These are phyloP conservation scores for Rhododendron kiyosumense DNA, from an alignment of 148 eudicot genomes.

Conservation along the genomic window DNA sequence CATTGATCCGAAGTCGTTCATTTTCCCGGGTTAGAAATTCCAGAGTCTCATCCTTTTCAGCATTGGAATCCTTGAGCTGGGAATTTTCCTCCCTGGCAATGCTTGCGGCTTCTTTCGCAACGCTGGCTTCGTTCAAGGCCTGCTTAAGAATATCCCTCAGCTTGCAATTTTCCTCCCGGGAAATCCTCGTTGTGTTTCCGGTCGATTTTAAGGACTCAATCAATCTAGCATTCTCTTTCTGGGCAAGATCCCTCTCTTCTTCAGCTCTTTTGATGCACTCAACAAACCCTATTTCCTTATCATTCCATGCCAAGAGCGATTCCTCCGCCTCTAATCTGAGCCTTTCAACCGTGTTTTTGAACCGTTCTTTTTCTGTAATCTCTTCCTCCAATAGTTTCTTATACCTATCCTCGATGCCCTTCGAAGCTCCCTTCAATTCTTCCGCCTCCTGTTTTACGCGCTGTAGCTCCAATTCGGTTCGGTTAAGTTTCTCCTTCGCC, in stretches of 20 bases:
- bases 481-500: slow-evolving; percentile 45
- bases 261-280: slow-evolving; percentile 66
- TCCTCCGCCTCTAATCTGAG: slow-evolving; percentile 75
- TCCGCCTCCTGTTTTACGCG: slow-evolving; percentile 40
- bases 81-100: slow-evolving; percentile 68
- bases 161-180: slow-evolving; percentile 59
- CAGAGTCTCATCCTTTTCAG: slow-evolving; percentile 62
- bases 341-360: slow-evolving; percentile 50
- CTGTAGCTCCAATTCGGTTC: slow-evolving; percentile 35
- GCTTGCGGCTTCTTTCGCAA: slow-evolving; percentile 80
- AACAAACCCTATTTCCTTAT: slow-evolving; percentile 71
- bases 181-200: slow-evolving; percentile 25
- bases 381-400: slow-evolving; percentile 37
- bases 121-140: slow-evolving; percentile 69
- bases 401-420: slow-evolving; percentile 36
- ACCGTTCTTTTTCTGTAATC: slow-evolving; percentile 41
- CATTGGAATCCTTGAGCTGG: slow-evolving; percentile 45
- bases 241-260: slow-evolving; percentile 42
- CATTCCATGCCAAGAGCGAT: slow-evolving; percentile 60
- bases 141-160: slow-evolving; percentile 79
- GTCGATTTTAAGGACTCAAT: slow-evolving; percentile 26
- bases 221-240: slow-evolving; percentile 31
- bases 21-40: slow-evolving; percentile 55
- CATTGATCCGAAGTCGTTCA: slow-evolving; percentile 53
- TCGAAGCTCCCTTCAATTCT: slow-evolving; percentile 28